Conservation (phyloP, 129 eudicot species). For the Oenanthe sinensis region DNA sequence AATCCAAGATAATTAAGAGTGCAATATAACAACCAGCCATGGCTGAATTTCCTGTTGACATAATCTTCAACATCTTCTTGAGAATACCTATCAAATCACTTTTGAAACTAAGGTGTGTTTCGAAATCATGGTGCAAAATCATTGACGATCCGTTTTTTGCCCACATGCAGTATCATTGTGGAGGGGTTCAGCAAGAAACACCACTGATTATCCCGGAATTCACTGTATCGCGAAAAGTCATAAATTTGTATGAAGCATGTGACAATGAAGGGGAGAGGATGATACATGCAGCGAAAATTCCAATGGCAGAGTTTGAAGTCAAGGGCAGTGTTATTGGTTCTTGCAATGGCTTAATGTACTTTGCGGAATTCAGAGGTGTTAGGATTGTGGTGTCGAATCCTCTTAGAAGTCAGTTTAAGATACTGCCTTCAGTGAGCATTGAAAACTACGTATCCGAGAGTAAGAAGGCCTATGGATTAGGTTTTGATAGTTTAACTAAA, state of each 20-base stretch:
- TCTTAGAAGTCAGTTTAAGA: not conserved
- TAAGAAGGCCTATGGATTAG: not conserved
- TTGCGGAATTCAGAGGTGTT: not conserved
- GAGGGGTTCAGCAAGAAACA: not conserved
- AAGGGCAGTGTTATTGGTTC: not conserved
- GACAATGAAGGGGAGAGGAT: not conserved
- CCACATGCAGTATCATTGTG: not conserved
- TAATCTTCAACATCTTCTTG: not conserved
- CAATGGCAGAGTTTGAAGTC: not conserved
- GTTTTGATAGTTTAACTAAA: not conserved
- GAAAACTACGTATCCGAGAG: no score
- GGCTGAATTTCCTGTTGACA: not conserved
- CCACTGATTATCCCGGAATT: conserved; percentile 4
- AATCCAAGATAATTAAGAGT: not conserved
- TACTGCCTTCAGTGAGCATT: not conserved
- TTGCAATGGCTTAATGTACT: not conserved
- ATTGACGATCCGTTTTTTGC: not conserved
- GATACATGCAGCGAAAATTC: not conserved
- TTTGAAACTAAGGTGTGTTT: not conserved
- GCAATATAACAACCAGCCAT: not conserved
- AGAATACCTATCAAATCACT: not conserved
- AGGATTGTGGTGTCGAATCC: not conserved
- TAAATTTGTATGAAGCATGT: not conserved
- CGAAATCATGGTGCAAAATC: conserved; percentile 8
- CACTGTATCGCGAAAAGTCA: not conserved